Evolutionary conservation across 2,329 filamentous ascomycete genomes (phyloP), one percentile per base, ranked within the genome.

Genomic region (Scedosporium boydii): DNA sequence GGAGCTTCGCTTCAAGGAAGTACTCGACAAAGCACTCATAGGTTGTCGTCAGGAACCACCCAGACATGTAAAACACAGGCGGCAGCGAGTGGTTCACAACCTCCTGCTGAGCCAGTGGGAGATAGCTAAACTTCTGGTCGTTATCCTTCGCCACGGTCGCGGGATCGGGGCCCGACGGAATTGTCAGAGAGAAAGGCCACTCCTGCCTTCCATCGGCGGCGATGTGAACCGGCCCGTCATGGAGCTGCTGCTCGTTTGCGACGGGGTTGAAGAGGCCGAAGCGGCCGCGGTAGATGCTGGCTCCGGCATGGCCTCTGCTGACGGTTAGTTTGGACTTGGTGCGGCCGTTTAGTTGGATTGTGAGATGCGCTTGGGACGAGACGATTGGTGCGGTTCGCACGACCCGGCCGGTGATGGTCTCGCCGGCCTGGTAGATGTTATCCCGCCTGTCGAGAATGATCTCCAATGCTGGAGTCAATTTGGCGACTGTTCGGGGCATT

Each of bases 21-120:
- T 77, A 77, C 55, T 78, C 73, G n/a, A 74, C 71, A 9, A 67
- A 72, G 3, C 65, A 64, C 21, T 72, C 66, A n/a, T 66, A 66
- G 1, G 26, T 59, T 1, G 63, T 65, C 27, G 38, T 48, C 7
- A 59, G n/a, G 21, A 59, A 59, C n/a, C 21, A 12, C 16, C 58
- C 42, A 10, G 16, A 44, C 10, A 41, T 48, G 41, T 44, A 48
- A 7, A 62, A 61, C 12, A 58, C 48, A 53, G 27, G 6, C 1
- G 69, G 69, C 6, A 71, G 64, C 1, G 63, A 41, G 26, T 65
- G 62, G 1, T 60, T 53, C 1, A 63, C 59, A 6, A 68, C 59
- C 21, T 48, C 61, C 12, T 16, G 51, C 0, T 58, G 14, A 2
- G 48, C 38, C 0, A 66, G 51, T 2, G 65, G 63, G 4, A 68